These are phyloP conservation scores for Botrytis galanthina DNA, from an alignment of 2,329 filamentous ascomycete species.

Conservation along the genomic window DNA sequence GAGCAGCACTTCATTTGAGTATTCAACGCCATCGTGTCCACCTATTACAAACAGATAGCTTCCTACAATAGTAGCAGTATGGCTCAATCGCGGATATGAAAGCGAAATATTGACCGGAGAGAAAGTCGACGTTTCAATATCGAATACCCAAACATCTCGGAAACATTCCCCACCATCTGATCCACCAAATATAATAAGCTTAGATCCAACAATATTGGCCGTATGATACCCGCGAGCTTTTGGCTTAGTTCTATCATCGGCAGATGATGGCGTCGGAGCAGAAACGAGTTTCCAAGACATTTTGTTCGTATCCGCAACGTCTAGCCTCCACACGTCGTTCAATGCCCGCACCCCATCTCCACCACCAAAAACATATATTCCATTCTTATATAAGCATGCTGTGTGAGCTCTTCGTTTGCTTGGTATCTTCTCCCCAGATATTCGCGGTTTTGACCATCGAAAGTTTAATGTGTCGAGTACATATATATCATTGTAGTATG, in stretches of 20 bases:
- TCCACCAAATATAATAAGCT: constrained; percentile 69
- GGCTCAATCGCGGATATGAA: constrained; percentile 63
- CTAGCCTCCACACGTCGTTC: constrained; percentile 71
- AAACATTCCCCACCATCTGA: constrained; percentile 71
- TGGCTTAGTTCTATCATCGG: constrained; percentile 49
- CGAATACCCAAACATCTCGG: constrained; percentile 71
- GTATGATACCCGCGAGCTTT: constrained; percentile 69
- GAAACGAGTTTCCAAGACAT: constrained; percentile 69
- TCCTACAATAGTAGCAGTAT: constrained; percentile 67
- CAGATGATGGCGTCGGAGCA: constrained; percentile 41
- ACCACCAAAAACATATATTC: constrained; percentile 70
- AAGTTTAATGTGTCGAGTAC: constrained; percentile 70
- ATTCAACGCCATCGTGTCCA: constrained; percentile 68
- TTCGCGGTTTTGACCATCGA: constrained; percentile 61
- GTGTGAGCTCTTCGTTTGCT: constrained; percentile 66
- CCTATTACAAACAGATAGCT: constrained; percentile 69
- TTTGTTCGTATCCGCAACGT: constrained; percentile 63
- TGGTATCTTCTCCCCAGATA: constrained; percentile 55
- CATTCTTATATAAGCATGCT: constrained; percentile 68
- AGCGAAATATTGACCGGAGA: constrained; percentile 56
- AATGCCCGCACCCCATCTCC: constrained; percentile 68
- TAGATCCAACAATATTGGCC: constrained; percentile 69
- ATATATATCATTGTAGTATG: constrained; percentile 71
- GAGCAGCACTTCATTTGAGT: constrained; percentile 66
- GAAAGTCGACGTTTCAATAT: constrained; percentile 62